Percentiles rank a stretch among this genome's conserved stretches.
These are phyloP conservation scores for Gymnopus androsaceus DNA, from an alignment of 1,284 basidiomycete genomes.

Conservation along the genomic window DNA sequence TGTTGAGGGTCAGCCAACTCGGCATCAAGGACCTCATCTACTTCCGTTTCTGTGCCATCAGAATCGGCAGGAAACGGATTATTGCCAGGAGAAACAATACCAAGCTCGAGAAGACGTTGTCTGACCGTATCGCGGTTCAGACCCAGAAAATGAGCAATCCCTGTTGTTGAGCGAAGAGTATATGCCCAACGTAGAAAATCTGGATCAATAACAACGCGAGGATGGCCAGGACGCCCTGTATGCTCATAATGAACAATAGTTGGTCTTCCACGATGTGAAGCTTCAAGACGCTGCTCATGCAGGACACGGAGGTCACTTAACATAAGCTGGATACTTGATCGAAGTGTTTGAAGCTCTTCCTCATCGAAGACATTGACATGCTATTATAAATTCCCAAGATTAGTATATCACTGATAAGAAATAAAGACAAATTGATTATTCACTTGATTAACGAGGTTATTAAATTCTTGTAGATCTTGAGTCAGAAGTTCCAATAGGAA, in stretches of 20 bases:
- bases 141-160: slow-evolving; percentile 25
- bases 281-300: slow-evolving; percentile 19
- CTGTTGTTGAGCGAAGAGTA: slow-evolving; percentile 20
- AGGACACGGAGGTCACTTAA: slow-evolving; percentile 18
- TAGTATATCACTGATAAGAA: not conserved
- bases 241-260: slow-evolving; percentile 14
- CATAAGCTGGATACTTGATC: slow-evolving; percentile 19
- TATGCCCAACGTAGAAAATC: slow-evolving; percentile 29
- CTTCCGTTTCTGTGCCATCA: not conserved
- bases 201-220: slow-evolving; percentile 25
- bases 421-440: not conserved
- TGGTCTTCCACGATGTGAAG: slow-evolving; percentile 22
- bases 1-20: not conserved
- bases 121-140: slow-evolving; percentile 23
- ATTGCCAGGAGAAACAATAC: slow-evolving; percentile 21
- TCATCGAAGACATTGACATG: not conserved
- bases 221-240: slow-evolving; percentile 24
- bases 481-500: not conserved
- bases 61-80: slow-evolving; percentile 10
- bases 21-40: slow-evolving; percentile 11
- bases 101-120: slow-evolving; percentile 24
- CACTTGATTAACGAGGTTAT: not conserved
- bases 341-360: slow-evolving; percentile 14
- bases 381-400: not conserved
- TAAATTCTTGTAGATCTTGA: not conserved